These are phyloP conservation scores for Diplodia mutila DNA, from an alignment of 2,329 filamentous ascomycete genomes.

Conservation along the genomic window DNA sequence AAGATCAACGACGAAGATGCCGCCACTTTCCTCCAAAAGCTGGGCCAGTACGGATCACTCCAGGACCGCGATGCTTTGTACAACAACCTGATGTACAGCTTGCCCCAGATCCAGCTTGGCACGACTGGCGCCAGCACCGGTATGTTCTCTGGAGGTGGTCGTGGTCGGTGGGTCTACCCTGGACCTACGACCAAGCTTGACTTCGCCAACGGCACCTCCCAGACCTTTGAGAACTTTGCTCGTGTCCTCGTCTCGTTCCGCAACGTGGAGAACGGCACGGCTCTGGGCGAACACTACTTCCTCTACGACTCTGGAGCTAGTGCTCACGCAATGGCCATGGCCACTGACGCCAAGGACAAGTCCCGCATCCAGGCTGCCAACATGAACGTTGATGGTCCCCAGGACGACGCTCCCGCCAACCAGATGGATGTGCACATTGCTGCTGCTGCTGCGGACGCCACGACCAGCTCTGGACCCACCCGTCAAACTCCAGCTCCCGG, in stretches of 20 bases:
- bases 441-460: slow-evolving; percentile 28
- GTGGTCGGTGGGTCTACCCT: slow-evolving; percentile 48
- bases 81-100: slow-evolving; percentile 51
- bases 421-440: background rate
- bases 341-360: slow-evolving; percentile 11
- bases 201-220: slow-evolving; percentile 51
- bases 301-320: slow-evolving; percentile 29
- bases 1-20: slow-evolving; percentile 63
- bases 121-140: slow-evolving; percentile 46
- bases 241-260: slow-evolving; percentile 47
- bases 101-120: slow-evolving; percentile 50
- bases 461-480: slow-evolving; percentile 29
- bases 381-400: slow-evolving; percentile 5
- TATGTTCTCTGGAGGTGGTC: slow-evolving; percentile 50
- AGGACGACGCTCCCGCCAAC: background rate
- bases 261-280: slow-evolving; percentile 45
- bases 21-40: slow-evolving; percentile 53
- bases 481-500: slow-evolving; percentile 36
- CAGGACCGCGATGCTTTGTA: slow-evolving; percentile 64
- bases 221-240: slow-evolving; percentile 49
- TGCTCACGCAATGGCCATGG: background rate
- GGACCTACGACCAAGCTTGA: slow-evolving; percentile 48
- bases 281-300: slow-evolving; percentile 46
- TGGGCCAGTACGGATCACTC: slow-evolving; percentile 51
- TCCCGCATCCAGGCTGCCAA: slow-evolving; percentile 14